Conservation (phyloP, 495 filamentous ascomycete species). For the Gamarada debralockiae region DNA sequence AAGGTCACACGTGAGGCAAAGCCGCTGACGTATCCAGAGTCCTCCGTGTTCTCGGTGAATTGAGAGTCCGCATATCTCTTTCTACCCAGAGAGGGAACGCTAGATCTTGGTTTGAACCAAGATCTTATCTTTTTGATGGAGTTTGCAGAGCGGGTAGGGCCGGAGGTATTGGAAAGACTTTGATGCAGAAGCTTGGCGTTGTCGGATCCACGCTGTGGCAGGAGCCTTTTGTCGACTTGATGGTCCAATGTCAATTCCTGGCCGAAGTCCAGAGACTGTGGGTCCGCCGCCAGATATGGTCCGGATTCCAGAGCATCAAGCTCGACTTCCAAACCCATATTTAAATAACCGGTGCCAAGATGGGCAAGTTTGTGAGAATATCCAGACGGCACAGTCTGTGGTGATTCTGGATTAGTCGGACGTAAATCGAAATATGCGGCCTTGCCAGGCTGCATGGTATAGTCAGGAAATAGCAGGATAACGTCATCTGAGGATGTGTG, state of each 20-base stretch:
- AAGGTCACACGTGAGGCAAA: conserved; percentile 1
- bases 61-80: conserved; percentile 10
- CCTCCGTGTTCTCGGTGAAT: conserved; percentile 10
- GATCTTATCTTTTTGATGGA: conserved; percentile 5
- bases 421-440: no score
- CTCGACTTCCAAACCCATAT: background rate
- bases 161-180: background rate
- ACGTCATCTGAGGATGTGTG: no score
- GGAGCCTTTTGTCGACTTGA: background rate
- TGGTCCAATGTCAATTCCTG: background rate
- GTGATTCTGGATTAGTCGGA: no score
- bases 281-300: background rate
- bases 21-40: conserved; percentile 20
- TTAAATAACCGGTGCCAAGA: background rate
- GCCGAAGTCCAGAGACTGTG: background rate
- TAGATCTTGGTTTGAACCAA: conserved; percentile 12
- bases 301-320: background rate
- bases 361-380: no score
- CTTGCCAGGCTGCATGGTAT: no score
- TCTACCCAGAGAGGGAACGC: background rate
- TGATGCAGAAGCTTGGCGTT: no score
- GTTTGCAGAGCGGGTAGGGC: background rate
- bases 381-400: no score
- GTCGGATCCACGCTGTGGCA: background rate
- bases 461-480: no score